A percentile compares a stretch with the other conserved stretches of the same genome.
Evolutionary conservation across 345 rosid genomes (phyloP).

Genomic region (Crucihimalaya himalaica): DNA sequence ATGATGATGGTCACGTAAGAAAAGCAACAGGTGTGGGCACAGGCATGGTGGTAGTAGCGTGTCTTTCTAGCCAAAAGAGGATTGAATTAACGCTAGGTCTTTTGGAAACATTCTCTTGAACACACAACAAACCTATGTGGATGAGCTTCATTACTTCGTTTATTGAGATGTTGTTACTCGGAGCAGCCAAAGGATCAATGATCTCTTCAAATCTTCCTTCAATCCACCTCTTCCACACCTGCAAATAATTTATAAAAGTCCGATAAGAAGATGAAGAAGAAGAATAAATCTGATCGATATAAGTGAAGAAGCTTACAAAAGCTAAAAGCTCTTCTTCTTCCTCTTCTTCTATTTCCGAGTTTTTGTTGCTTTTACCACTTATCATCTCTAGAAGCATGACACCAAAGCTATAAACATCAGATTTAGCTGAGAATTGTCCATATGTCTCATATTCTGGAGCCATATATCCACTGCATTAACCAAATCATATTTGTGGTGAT

Average conservation of each 20-base stretch:
- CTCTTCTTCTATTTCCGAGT: neutral
- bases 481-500: neutral
- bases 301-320: neutral
- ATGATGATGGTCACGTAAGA: neutral
- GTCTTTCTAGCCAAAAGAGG: conserved; percentile 47
- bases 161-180: conserved; percentile 14
- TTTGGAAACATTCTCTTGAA: conserved; percentile 44
- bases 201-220: conserved; percentile 41
- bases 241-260: neutral
- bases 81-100: conserved; percentile 50
- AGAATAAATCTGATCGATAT: neutral
- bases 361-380: conserved; percentile 44
- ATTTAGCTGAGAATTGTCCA: conserved; percentile 49
- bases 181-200: conserved; percentile 41
- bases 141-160: conserved; percentile 49
- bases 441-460: conserved; percentile 47
- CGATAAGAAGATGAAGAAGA: neutral
- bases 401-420: conserved; percentile 53
- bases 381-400: conserved; percentile 48
- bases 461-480: conserved; percentile 51
- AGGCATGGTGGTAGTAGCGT: conserved; percentile 38
- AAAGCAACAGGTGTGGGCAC: conserved; percentile 43
- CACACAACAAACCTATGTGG: conserved; percentile 55
- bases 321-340: conserved; percentile 28
- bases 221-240: conserved; percentile 56